Conservation (phyloP, 345 rosid genomes). For the Lepidium didymum region DNA sequence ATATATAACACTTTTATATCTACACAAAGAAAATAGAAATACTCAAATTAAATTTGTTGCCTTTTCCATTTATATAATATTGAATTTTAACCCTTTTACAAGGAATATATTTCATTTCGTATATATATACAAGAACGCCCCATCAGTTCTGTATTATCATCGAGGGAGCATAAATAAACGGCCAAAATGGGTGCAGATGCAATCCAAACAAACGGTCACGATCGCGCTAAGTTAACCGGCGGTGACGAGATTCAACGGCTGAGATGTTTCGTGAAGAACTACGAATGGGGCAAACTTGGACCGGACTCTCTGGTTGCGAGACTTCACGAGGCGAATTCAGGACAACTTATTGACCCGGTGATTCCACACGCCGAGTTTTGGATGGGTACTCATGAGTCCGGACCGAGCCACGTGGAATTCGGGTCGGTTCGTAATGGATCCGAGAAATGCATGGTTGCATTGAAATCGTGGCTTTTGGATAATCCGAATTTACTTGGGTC, state of each 20-base stretch:
- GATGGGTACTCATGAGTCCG: constrained; percentile 80
- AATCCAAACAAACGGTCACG: constrained; percentile 22
- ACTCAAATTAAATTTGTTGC: not conserved
- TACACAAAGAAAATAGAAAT: constrained; percentile 6
- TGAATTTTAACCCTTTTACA: constrained; percentile 5
- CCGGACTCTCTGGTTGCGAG: constrained; percentile 54
- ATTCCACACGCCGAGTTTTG: constrained; percentile 65
- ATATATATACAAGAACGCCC: constrained; percentile 9
- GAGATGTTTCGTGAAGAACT: constrained; percentile 64
- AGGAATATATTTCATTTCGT: not conserved
- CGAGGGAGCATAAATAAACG: not conserved
- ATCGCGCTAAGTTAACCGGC: constrained; percentile 12
- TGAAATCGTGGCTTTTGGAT: constrained; percentile 63
- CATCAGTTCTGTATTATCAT: constrained; percentile 14
- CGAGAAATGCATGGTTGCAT: constrained; percentile 15
- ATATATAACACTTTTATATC: too few relatives aligned
- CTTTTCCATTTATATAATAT: not conserved
- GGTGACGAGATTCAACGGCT: constrained; percentile 35
- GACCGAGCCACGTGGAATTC: constrained; percentile 54
- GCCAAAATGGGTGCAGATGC: constrained; percentile 26
- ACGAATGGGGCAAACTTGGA: constrained; percentile 80
- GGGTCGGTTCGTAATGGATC: constrained; percentile 20
- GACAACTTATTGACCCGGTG: constrained; percentile 24
- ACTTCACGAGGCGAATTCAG: constrained; percentile 56
- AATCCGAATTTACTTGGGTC: constrained; percentile 69